Percentiles rank a stretch among this genome's conserved stretches.
phyloP scores from a whole-genome alignment of 768 basidiomycete species.

The Suillus ampliporus region DNA sequence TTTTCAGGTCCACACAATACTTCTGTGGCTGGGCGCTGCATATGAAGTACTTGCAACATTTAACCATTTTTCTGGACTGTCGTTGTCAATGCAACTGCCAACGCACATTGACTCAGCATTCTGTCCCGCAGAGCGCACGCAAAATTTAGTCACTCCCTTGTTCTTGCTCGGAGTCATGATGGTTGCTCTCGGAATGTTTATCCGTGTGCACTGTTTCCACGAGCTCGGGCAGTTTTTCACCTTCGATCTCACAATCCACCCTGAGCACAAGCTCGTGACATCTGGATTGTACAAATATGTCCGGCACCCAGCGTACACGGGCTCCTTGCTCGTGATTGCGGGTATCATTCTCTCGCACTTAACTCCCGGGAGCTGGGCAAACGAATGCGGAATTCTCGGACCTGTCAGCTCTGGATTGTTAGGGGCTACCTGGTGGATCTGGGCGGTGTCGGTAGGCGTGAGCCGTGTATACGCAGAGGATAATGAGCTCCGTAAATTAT shows the following conservation, averaged over 20 bases:
- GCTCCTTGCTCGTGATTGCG: conserved; percentile 54
- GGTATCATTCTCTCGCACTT: conserved; percentile 54
- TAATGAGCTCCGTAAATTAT: conserved; percentile 50
- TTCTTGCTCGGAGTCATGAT: conserved; percentile 52
- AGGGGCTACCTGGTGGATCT: conserved; percentile 53
- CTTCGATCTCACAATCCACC: conserved; percentile 61
- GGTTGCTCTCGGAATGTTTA: conserved; percentile 49
- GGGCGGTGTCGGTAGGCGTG: conserved; percentile 53
- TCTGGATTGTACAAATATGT: conserved; percentile 56
- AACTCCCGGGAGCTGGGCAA: conserved; percentile 52
- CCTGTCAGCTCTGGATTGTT: conserved; percentile 37
- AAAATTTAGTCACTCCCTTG: conserved; percentile 44
- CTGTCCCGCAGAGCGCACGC: conserved; percentile 34
- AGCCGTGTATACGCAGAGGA: conserved; percentile 59
- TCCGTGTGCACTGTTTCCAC: conserved; percentile 59
- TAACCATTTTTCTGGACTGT: conserved; percentile 32
- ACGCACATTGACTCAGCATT: conserved; percentile 39
- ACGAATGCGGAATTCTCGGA: conserved; percentile 42
- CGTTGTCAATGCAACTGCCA: conserved; percentile 40
- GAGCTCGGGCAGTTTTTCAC: conserved; percentile 61
- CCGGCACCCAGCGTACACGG: conserved; percentile 61
- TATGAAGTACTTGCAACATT: conserved; percentile 56
- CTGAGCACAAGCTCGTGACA: conserved; percentile 56
- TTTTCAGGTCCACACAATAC: conserved; percentile 51
- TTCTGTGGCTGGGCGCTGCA: conserved; percentile 54